A percentile compares a stretch with the other conserved stretches of the same genome.
phyloP scores from a whole-genome alignment of 306 rosid species.

The Sicyos edulis region DNA sequence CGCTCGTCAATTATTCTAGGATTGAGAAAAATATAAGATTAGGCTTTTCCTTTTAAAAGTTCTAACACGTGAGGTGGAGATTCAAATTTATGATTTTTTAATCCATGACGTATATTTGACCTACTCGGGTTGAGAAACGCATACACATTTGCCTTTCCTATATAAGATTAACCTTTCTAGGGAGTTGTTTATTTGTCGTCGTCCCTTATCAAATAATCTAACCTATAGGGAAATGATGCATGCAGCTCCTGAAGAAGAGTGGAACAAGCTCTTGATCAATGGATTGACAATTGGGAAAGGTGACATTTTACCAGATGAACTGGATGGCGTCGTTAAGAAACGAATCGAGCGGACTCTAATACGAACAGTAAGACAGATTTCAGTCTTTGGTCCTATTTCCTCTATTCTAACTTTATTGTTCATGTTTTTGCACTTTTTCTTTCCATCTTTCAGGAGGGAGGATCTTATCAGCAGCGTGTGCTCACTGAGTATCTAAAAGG shows the following conservation, averaged over 20 bases:
- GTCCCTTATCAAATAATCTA: not conserved
- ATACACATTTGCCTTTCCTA: not conserved
- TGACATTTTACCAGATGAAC: constrained; percentile 57
- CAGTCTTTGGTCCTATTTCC: constrained; percentile 1
- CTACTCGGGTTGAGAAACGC: too few relatives aligned
- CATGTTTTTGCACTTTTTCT: constrained; percentile 10
- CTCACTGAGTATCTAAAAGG: constrained; percentile 76
- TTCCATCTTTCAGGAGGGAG: constrained; percentile 56
- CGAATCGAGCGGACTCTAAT: constrained; percentile 80
- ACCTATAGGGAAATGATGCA: not conserved
- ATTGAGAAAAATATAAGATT: too few relatives aligned
- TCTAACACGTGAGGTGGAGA: too few relatives aligned
- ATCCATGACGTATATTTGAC: too few relatives aligned
- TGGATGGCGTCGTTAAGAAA: constrained; percentile 63
- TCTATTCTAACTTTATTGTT: constrained; percentile 14
- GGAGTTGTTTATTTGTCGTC: too few relatives aligned
- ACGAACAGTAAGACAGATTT: constrained; percentile 61
- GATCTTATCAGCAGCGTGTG: constrained; percentile 82
- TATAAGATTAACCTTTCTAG: not conserved
- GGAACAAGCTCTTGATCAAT: constrained; percentile 64
- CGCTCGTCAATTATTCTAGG: too few relatives aligned
- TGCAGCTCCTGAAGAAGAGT: constrained; percentile 83
- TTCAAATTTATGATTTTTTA: too few relatives aligned
- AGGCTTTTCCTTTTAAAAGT: too few relatives aligned
- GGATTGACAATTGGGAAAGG: constrained; percentile 76